Percentiles rank a stretch among this genome's conserved stretches.
Evolutionary conservation across 139 green algal species (phyloP).

Genomic region (Yamagishiella unicocca): DNA sequence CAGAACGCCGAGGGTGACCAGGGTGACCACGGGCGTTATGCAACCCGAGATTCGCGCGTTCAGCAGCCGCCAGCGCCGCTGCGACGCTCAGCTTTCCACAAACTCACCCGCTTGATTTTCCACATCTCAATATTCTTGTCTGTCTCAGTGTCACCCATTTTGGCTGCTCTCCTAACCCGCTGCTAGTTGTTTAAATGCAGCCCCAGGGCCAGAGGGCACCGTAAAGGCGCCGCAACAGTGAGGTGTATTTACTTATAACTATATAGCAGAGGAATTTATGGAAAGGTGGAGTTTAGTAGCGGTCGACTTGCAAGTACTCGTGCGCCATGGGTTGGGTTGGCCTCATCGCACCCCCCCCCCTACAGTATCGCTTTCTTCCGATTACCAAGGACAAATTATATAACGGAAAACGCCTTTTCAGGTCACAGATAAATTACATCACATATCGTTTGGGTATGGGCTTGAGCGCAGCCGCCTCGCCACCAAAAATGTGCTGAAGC

Average conservation of each 20-base stretch:
- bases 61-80: background rate
- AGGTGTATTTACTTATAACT: background rate
- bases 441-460: no score
- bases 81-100: background rate
- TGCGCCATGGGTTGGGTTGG: no score
- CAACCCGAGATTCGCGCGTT: background rate
- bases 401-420: no score
- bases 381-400: no score
- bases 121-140: slow-evolving; percentile 94
- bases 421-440: no score
- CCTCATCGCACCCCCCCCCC: no score
- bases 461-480: no score
- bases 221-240: background rate
- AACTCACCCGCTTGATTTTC: slow-evolving; percentile 93
- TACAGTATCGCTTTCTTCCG: no score
- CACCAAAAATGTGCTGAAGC: no score
- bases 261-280: background rate
- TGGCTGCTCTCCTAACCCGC: slow-evolving; percentile 4
- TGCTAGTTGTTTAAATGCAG: background rate
- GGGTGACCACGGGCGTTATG: background rate
- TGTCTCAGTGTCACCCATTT: slow-evolving; percentile 56
- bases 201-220: slow-evolving; percentile 3
- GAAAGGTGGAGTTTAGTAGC: no score
- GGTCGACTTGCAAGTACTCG: no score
- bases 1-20: background rate